Evolutionary conservation across 164 flowering plant species (phyloP).

Genomic region (Warburgia ugandensis): DNA sequence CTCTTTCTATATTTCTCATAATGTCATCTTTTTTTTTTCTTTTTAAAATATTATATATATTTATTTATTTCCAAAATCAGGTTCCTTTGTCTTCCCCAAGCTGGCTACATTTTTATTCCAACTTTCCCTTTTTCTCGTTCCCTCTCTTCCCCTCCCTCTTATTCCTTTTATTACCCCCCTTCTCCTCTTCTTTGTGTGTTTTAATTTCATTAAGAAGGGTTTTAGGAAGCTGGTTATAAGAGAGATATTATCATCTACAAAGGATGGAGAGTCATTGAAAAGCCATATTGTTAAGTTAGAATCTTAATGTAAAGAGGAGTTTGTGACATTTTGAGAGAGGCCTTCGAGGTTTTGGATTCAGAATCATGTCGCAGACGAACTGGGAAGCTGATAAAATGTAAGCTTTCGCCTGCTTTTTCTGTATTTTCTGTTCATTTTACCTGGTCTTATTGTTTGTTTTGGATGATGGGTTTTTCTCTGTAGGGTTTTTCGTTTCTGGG

Average conservation of each 20-base stretch:
- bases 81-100: background rate
- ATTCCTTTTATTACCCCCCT: no score
- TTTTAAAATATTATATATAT: background rate
- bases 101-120: background rate
- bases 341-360: slow-evolving; percentile 12
- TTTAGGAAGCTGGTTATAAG: no score
- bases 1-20: background rate
- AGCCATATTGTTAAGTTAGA: background rate
- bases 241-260: no score
- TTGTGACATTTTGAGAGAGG: background rate
- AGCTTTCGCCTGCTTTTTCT: background rate
- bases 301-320: background rate
- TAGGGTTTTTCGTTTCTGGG: background rate
- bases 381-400: slow-evolving; percentile 44
- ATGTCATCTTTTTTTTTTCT: background rate
- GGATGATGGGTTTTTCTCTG: background rate
- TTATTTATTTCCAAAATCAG: background rate
- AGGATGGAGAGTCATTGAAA: background rate
- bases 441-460: background rate
- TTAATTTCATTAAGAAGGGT: no score
- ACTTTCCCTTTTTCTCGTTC: background rate
- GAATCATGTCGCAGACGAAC: slow-evolving; percentile 83
- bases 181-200: no score
- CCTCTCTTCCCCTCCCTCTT: background rate
- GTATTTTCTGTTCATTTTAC: background rate